Evolutionary conservation across 208 protist genomes (phyloP).

Genomic region (Perkinsela sp.): DNA sequence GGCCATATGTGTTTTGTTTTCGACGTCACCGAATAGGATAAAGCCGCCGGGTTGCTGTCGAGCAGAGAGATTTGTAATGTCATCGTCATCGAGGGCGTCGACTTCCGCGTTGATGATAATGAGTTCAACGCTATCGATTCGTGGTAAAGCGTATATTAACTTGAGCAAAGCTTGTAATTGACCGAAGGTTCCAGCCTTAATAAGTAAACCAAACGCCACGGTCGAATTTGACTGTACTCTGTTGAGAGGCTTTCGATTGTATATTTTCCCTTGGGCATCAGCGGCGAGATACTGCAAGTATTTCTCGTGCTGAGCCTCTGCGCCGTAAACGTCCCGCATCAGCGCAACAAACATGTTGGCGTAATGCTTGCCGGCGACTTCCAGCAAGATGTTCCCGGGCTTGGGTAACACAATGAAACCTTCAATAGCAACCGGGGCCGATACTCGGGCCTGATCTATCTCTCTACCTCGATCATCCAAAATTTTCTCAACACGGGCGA

Average conservation of each 20-base stretch:
- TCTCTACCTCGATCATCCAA: constrained; percentile 22
- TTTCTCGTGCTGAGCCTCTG: constrained; percentile 31
- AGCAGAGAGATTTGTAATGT: constrained; percentile 19
- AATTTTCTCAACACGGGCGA: constrained; percentile 25
- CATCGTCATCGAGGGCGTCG: constrained; percentile 24
- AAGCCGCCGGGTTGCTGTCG: constrained; percentile 31
- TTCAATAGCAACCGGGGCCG: constrained; percentile 30
- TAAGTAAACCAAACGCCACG: constrained; percentile 20
- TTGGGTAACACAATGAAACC: constrained; percentile 43
- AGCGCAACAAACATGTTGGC: constrained; percentile 49
- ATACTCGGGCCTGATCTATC: constrained; percentile 23
- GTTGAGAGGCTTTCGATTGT: constrained; percentile 49
- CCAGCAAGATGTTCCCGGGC: constrained; percentile 36
- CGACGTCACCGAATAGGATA: constrained; percentile 39
- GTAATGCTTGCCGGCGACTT: constrained; percentile 47
- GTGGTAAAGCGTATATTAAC: constrained; percentile 39
- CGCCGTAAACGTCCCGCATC: constrained; percentile 47
- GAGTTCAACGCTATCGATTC: constrained; percentile 28
- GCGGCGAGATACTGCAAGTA: constrained; percentile 45
- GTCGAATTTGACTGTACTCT: constrained; percentile 38
- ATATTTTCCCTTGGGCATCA: constrained; percentile 27
- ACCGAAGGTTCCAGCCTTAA: constrained; percentile 53
- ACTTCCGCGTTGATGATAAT: constrained; percentile 38
- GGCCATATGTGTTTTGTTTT: constrained; percentile 20
- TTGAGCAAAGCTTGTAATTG: constrained; percentile 62